Conservation (phyloP, 1,284 basidiomycete species). For the Ustilago esculenta region DNA sequence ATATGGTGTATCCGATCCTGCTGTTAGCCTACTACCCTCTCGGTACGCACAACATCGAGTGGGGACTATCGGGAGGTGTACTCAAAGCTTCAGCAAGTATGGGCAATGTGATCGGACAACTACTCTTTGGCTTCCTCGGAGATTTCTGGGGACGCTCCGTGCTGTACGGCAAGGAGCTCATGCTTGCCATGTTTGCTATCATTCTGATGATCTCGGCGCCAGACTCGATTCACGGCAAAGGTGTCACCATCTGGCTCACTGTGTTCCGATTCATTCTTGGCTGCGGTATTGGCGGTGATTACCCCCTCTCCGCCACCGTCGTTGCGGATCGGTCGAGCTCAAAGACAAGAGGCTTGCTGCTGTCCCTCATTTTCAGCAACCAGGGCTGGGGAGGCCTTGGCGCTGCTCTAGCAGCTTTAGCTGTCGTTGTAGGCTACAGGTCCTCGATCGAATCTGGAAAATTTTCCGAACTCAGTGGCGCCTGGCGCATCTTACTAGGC, state of each 20-base stretch:
- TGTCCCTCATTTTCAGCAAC: constrained; percentile 68
- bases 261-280: constrained; percentile 48
- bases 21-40: constrained; percentile 38
- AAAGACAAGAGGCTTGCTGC: constrained; percentile 37
- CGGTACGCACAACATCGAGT: constrained; percentile 31
- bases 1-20: constrained; percentile 47
- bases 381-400: constrained; percentile 46
- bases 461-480: constrained; percentile 41
- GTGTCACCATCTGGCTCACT: constrained; percentile 47
- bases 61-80: constrained; percentile 51
- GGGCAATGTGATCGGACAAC: constrained; percentile 52
- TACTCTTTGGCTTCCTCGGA: constrained; percentile 48
- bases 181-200: constrained; percentile 49
- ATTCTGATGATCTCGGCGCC: constrained; percentile 53
- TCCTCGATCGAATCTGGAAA: constrained; percentile 30
- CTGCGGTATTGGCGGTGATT: constrained; percentile 77
- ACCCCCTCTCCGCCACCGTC: constrained; percentile 74
- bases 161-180: constrained; percentile 55
- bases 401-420: constrained; percentile 75
- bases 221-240: constrained; percentile 38
- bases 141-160: constrained; percentile 49
- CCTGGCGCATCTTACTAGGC: constrained; percentile 62
- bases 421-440: constrained; percentile 77
- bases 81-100: constrained; percentile 55
- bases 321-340: constrained; percentile 47